phyloP scores from a whole-genome alignment of 1,284 basidiomycete genomes.

The Ustilago loliicola region DNA sequence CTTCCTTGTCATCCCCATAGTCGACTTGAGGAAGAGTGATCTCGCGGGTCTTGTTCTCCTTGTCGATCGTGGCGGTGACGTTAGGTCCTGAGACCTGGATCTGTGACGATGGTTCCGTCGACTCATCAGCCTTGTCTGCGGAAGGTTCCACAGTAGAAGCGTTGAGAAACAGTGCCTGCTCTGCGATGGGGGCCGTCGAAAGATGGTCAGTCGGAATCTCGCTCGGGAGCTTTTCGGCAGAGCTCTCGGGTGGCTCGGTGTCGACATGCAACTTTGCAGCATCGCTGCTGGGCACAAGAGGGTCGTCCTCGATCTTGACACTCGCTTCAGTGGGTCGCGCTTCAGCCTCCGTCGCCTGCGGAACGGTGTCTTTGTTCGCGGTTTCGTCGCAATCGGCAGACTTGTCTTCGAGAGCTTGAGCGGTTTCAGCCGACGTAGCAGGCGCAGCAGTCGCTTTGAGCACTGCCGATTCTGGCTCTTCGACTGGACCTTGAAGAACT shows the following conservation, averaged over 20 bases:
- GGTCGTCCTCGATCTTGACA: slow-evolving; percentile 27
- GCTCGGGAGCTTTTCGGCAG: background rate
- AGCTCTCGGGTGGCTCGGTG: background rate
- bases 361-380: background rate
- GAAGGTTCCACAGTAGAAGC: slow-evolving; percentile 1
- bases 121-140: background rate
- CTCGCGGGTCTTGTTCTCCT: slow-evolving; percentile 27
- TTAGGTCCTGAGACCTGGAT: slow-evolving; percentile 32
- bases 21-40: slow-evolving; percentile 36
- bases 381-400: background rate
- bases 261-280: slow-evolving; percentile 6
- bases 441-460: background rate
- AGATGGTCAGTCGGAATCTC: background rate
- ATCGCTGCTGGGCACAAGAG: slow-evolving; percentile 11
- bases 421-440: background rate
- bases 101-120: slow-evolving; percentile 15
- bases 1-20: slow-evolving; percentile 37
- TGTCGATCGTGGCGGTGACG: slow-evolving; percentile 40
- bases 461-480: background rate
- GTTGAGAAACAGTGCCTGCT: background rate
- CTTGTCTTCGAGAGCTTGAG: background rate
- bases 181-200: background rate
- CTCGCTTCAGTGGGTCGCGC: background rate
- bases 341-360: background rate
- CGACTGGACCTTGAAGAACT: background rate